These are phyloP conservation scores for Candida silvatica DNA, from an alignment of 805 yeast species.

Conservation along the genomic window DNA sequence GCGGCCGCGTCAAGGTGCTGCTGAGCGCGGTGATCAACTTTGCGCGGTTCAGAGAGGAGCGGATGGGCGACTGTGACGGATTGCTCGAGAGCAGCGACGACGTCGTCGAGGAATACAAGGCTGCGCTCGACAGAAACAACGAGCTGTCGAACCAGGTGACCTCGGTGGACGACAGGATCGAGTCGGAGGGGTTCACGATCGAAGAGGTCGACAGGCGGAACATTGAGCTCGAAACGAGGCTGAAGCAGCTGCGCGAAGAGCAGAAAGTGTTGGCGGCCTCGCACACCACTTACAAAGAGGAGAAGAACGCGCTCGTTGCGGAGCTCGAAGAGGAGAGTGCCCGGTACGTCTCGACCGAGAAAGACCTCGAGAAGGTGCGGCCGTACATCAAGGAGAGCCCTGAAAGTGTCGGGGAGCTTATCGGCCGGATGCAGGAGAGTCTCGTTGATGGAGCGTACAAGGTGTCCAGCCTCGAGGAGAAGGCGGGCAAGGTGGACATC, in stretches of 20 bases:
- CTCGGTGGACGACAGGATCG: conserved; percentile 10
- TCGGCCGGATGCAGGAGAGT: conserved; percentile 40
- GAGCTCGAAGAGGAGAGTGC: conserved; percentile 55
- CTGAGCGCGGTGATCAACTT: conserved; percentile 80
- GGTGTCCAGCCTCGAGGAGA: conserved; percentile 33
- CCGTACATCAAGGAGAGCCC: conserved; percentile 57
- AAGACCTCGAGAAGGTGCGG: conserved; percentile 50
- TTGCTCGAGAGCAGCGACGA: conserved; percentile 47
- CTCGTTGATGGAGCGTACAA: conserved; percentile 31
- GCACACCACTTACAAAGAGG: conserved; percentile 54
- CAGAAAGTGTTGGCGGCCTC: conserved; percentile 58
- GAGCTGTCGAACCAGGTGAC: conserved; percentile 24
- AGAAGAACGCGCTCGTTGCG: conserved; percentile 48
- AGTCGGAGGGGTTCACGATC: conserved; percentile 24
- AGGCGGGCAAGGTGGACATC: conserved; percentile 40
- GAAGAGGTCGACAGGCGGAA: conserved; percentile 41
- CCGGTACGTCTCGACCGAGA: conserved; percentile 44
- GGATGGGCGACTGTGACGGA: conserved; percentile 59
- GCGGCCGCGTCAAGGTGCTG: conserved; percentile 50
- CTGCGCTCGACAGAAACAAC: conserved; percentile 32
- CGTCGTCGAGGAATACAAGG: conserved; percentile 35
- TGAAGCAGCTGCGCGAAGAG: conserved; percentile 47
- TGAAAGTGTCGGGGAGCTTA: conserved; percentile 40
- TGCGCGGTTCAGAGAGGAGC: conserved; percentile 76
- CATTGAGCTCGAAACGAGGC: conserved; percentile 48